Evolutionary conservation across 1,284 basidiomycete species (phyloP), one percentile per base, ranked within the genome.

Genomic region (Puccinia novopanici): DNA sequence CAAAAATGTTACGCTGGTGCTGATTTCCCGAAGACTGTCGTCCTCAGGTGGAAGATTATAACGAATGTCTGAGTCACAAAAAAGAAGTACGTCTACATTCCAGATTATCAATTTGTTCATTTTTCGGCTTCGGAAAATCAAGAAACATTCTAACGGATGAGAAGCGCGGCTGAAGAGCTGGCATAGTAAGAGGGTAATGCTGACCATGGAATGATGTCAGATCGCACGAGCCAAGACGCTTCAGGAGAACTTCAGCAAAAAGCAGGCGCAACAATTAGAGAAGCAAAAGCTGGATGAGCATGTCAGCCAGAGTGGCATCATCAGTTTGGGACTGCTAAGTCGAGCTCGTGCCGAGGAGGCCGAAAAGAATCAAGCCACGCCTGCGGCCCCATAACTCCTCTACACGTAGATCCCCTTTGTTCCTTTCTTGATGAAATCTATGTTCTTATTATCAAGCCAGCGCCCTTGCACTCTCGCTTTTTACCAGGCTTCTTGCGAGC

Each of bases 171-270:
- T 34, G 24, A 30, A 52, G 9, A 9, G 40, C 10, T 24, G 40
- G 22, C 45, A 24, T 17, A 48, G 42, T 4, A 70, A n/a, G 6
- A 30, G 17, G 27, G 27, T 54, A 27, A 27, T 52, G 45, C 67
- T 70, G 17, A 70, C 27, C 13, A 52, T 57, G 34, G 8, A 27
- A 22, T 24, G 42, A 61, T 34, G 67, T 55, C 84, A 94, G 92
- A 89, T 91, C 85, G 90, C 90, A 37, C 90, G 92, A 50, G 91
- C 91, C 59, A 90, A 91, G 84, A 87, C 89, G 37, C 88, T 94
- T 84, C 91, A 92, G 85, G 87, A 89, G 24, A 91, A 93, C 84
- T 92, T 92, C 84, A 87, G 91, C 82, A 89, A 90, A 85, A 89
- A 91, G 83, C 89, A 89, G 22, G 88, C 90, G 17, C 42, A 63